These are phyloP conservation scores for Polysphondylium violaceum DNA, from an alignment of 78 protist genomes.

Conservation along the genomic window DNA sequence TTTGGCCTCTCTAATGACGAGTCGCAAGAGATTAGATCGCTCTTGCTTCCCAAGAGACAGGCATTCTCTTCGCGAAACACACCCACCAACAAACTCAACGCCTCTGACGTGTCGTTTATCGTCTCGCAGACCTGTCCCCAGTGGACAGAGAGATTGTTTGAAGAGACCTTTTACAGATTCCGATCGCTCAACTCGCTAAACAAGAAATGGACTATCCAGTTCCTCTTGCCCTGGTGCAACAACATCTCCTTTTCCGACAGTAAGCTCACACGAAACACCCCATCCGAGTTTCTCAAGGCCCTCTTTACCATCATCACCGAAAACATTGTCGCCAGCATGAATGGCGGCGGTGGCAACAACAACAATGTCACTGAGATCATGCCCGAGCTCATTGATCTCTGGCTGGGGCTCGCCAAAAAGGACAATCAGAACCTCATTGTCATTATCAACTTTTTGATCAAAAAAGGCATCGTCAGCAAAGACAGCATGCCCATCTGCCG, in stretches of 20 bases:
- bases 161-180: slow-evolving; percentile 56
- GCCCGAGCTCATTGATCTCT: slow-evolving; percentile 59
- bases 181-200: slow-evolving; percentile 10
- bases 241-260: slow-evolving; percentile 21
- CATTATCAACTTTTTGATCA: slow-evolving; percentile 60
- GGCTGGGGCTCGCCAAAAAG: slow-evolving; percentile 52
- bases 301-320: slow-evolving; percentile 10
- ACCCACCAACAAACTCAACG: slow-evolving; percentile 54
- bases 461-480: slow-evolving; percentile 34
- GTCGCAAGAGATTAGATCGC: slow-evolving; percentile 27
- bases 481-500: slow-evolving; percentile 56
- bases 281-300: slow-evolving; percentile 34
- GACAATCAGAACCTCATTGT: slow-evolving; percentile 29
- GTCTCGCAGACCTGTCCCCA: slow-evolving; percentile 12
- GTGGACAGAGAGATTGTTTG: slow-evolving; percentile 69
- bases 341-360: background rate
- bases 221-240: slow-evolving; percentile 65
- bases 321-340: slow-evolving; percentile 10
- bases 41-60: slow-evolving; percentile 48
- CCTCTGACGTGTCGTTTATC: slow-evolving; percentile 38
- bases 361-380: slow-evolving; percentile 11
- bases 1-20: slow-evolving; percentile 51
- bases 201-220: slow-evolving; percentile 53
- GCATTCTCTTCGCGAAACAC: slow-evolving; percentile 52
- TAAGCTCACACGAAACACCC: slow-evolving; percentile 19